Base-by-base conservation (phyloP, 2,329 filamentous ascomycete genomes). In the Chalaropsis thielavioides region DNA sequence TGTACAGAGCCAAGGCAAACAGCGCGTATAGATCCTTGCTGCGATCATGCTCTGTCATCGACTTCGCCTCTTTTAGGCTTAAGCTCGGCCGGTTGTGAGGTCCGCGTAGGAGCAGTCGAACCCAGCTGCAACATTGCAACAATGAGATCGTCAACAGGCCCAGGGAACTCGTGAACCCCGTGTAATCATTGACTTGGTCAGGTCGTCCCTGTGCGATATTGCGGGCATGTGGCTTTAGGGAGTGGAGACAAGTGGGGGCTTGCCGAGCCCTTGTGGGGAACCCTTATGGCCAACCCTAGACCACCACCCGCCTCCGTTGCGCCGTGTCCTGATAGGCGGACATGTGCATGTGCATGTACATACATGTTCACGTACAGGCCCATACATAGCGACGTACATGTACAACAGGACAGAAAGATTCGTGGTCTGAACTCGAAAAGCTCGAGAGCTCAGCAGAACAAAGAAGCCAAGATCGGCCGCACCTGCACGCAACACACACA, bases 191-290 rank as follows among this genome's bases (percentile, higher is more conserved):
- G 51, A 3, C 22, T 27, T 27, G 49, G 13, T 56, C 24, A 6
- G 19, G 51, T 31, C 49, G 27, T 56, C 22, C 51, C 51, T 56
- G 51, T 56, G 51, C 51, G 51, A 56, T 31, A 56, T 56, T 56
- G 13, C 22, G 51, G 51, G 10, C n/a, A 7, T 43, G 10, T 31
- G 41, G 41, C 41, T 43, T 15, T 3, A 43, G 2, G 11, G 10
- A 15, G 41, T n/a, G 41, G 13, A 54, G 24, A 54, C 19, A 54
- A 24, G 49, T 13, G 49, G 51, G 51, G 27, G 24, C 51, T 56
- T 31, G 31, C 27, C 51, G 51, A 56, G 15, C 51, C 51, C 17
- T 19, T 49, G 22, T 13, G 6, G 8, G 6, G 2, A 31, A 31
- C 31, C 31, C 31, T 31, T 31, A 31, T 6, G 31, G 31, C 31